Conservation (phyloP, 257 asterid species). For the Lycium ferocissimum region DNA sequence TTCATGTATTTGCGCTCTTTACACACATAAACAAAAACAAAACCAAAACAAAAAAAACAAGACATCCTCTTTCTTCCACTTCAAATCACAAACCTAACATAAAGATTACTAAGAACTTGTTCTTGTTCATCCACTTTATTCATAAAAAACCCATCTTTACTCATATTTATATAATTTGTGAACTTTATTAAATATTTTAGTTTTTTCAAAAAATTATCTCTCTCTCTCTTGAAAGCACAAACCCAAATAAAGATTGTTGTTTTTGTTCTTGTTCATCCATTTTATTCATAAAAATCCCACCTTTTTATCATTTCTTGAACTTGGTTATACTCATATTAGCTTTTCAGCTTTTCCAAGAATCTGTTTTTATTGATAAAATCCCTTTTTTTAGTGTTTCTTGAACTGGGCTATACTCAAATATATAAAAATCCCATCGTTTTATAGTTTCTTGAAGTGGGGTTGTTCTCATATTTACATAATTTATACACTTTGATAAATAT, state of each 20-base stretch:
- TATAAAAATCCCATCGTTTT: neutral
- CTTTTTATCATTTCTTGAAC: neutral
- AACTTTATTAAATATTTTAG: neutral
- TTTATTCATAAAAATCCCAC: neutral
- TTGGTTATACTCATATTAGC: neutral
- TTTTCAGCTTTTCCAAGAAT: no score
- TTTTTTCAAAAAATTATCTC: neutral
- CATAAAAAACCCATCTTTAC: neutral
- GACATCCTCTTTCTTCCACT: neutral
- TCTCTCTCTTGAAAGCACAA: slow-evolving; percentile 23
- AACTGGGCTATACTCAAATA: neutral
- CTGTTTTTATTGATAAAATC: neutral
- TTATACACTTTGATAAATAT: neutral
- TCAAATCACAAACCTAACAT: slow-evolving; percentile 12
- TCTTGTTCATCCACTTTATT: neutral
- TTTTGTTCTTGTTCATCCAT: neutral
- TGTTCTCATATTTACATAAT: neutral
- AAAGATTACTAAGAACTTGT: neutral
- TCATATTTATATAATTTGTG: neutral
- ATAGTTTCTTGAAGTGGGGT: neutral
- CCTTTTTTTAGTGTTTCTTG: slow-evolving; percentile 12
- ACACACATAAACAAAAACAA: neutral
- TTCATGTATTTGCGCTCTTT: neutral
- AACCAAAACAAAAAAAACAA: neutral
- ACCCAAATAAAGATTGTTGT: slow-evolving; percentile 20